These are phyloP conservation scores for Phytopythium oedochilum DNA, from an alignment of 352 stramenopile genomes.

Conservation along the genomic window DNA sequence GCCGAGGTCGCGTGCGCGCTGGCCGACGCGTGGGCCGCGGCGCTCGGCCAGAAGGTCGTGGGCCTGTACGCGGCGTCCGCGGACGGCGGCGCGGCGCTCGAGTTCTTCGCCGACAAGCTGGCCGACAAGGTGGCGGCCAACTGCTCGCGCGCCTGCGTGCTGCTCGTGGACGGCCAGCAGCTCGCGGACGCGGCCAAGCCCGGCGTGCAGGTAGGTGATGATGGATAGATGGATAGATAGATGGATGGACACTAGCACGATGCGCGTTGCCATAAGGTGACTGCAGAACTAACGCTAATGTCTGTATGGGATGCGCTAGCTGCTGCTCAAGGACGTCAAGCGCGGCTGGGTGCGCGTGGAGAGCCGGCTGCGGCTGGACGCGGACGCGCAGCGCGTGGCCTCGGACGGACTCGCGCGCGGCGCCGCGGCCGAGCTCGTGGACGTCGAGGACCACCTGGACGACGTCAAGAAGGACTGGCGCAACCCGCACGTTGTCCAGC, in stretches of 20 bases:
- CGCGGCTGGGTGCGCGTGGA: constrained; percentile 68
- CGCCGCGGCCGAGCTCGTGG: constrained; percentile 41
- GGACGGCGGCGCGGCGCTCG: constrained; percentile 29
- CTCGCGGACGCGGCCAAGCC: constrained; percentile 47
- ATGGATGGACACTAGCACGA: too few species aligned
- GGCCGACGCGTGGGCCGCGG: constrained; percentile 50
- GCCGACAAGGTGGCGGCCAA: constrained; percentile 65
- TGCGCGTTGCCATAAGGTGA: too few species aligned
- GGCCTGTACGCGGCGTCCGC: constrained; percentile 50
- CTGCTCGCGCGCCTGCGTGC: constrained; percentile 61
- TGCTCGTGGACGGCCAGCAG: constrained; percentile 63
- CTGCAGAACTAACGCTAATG: too few species aligned
- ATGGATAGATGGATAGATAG: neutral
- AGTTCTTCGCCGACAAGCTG: constrained; percentile 54
- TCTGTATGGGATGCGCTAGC: constrained; percentile 10
- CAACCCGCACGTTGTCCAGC: constrained; percentile 58
- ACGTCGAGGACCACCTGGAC: constrained; percentile 81
- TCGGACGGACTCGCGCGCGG: constrained; percentile 43
- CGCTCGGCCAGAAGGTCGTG: constrained; percentile 45
- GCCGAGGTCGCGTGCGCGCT: constrained; percentile 63
- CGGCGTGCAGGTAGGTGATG: constrained; percentile 34
- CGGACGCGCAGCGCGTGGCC: constrained; percentile 35
- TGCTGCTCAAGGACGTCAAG: constrained; percentile 81
- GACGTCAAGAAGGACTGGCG: constrained; percentile 70
- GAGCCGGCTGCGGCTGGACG: constrained; percentile 46